Base-by-base conservation (phyloP, 2,329 filamentous ascomycete genomes). In the Leptographium galeiforme region DNA sequence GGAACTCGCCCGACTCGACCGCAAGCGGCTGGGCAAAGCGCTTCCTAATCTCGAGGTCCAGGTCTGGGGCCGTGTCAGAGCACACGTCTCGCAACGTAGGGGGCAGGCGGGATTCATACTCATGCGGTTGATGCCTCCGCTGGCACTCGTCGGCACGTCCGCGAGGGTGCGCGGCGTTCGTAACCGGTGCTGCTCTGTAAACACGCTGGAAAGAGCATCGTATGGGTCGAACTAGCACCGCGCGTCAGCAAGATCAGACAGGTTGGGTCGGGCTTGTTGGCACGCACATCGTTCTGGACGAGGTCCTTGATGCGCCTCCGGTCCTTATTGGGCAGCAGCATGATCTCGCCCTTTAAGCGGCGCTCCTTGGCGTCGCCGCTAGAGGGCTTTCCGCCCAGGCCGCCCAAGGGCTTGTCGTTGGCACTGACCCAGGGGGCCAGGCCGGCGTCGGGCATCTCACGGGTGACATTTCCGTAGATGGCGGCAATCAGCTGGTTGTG, bases 111-210 rank as follows among this genome's bases (percentile, higher is more conserved):
- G 38, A 33, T 25, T 69, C 82, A 64, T 73, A 89, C 85, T 94
- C 74, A 91, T 84, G 60, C 81, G 89, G 60, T 87, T 89, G 47
- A 91, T 75, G 19, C 85, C 85, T 33, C 81, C 84, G 32, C 48
- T 53, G 30, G 84, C 84, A 62, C 81, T 82, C 33, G 82, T 76
- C 32, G 84, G 82, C 10, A 81, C 77, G 54, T 87, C 79, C 39
- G 48, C 48, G 34, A 83, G 76, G 13, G 69, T 64, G 50, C 71
- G 70, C 5, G 70, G 64, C 12, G 70, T 62, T 54, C 71, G 68
- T n/a, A 64, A 67, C 45, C 73, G 71, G 55, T 74, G 71, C 25
- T 72, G 68, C 19, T 81, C 77, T 13, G 68, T 62, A 58, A 81
- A 79, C 46, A 76, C 66, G 56, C 69, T 74, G 13, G 75, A 68